Percentiles rank a stretch among this genome's conserved stretches.
Evolutionary conservation across 768 basidiomycete genomes (phyloP).

Genomic region (Xanthoconium stramineum): DNA sequence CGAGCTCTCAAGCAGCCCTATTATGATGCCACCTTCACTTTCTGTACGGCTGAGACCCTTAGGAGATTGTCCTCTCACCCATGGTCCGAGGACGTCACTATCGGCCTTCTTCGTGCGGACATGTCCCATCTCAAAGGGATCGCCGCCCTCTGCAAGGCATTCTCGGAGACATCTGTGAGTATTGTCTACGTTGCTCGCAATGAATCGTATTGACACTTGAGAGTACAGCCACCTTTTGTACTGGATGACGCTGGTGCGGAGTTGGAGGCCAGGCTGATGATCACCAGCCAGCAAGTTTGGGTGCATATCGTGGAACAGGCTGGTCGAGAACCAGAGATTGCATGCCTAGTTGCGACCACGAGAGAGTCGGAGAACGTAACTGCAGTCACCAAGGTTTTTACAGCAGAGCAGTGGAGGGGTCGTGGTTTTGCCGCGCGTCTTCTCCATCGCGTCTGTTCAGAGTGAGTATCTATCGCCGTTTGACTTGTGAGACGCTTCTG

Average conservation of each 20-base stretch:
- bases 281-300: slow-evolving; percentile 53
- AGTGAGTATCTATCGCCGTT: slow-evolving; percentile 36
- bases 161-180: slow-evolving; percentile 60
- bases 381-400: slow-evolving; percentile 73
- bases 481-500: background rate
- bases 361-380: slow-evolving; percentile 54
- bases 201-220: background rate
- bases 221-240: slow-evolving; percentile 51
- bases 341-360: slow-evolving; percentile 69
- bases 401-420: slow-evolving; percentile 48
- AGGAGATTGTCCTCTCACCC: slow-evolving; percentile 1
- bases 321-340: slow-evolving; percentile 38
- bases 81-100: slow-evolving; percentile 10
- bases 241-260: slow-evolving; percentile 42
- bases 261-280: slow-evolving; percentile 49
- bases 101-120: slow-evolving; percentile 34
- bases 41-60: slow-evolving; percentile 47
- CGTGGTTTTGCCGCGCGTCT: slow-evolving; percentile 60
- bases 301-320: slow-evolving; percentile 43
- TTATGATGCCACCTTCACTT: slow-evolving; percentile 59
- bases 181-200: background rate
- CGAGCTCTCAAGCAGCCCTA: slow-evolving; percentile 43
- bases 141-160: slow-evolving; percentile 48
- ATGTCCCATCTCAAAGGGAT: slow-evolving; percentile 31
- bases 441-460: slow-evolving; percentile 51